Base-by-base conservation (phyloP, 2,329 filamentous ascomycete genomes). In the Trichophyton mentagrophytes region DNA sequence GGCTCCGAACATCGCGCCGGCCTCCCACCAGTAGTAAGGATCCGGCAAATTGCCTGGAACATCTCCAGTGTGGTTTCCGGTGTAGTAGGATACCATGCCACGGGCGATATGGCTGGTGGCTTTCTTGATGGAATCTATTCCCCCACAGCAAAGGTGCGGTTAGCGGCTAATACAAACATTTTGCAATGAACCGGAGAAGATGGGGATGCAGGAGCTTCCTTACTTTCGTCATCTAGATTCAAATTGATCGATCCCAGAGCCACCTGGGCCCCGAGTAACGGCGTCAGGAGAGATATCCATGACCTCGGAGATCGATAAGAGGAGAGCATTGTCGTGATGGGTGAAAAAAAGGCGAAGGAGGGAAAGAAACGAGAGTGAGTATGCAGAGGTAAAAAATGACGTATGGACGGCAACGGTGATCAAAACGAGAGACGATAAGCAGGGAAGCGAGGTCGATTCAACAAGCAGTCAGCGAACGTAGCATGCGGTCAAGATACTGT, bases 1-100 rank as follows among this genome's bases (percentile, higher is more conserved):
- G 2, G 85, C 78, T 63, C 67, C 68, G 56, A 71, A 73, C 66
- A 73, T 71, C 22, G 71, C 71, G 30, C 70, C 71, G 4, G 69
- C 72, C 60, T 72, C 69, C 72, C 72, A 73, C 72, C 71, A 74
- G 61, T 70, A 72, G 64, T 72, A 73, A 3, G 71, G 70, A 30
- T 66, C 67, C 3, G 70, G 71, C 30, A 74, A 62, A 25, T 70
- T 67, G 2, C 71, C 71, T 9, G 70, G 69, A 4, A 67, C 64
- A 58, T 71, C 65, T 22, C 71, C 72, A 2, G 68, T 66, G 27
- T 69, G 61, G 58, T 72, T 69, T 42, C 71, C 71, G 6, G 66
- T 67, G 62, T 74, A 74, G 59, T 72, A 72, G 44, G 67, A 69
- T 60, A 73, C 66, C 64, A 73, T 67, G 38, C 70, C 70, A 58